Evolutionary conservation across 441 rosid species (phyloP).

Genomic region (Breynia disticha): DNA sequence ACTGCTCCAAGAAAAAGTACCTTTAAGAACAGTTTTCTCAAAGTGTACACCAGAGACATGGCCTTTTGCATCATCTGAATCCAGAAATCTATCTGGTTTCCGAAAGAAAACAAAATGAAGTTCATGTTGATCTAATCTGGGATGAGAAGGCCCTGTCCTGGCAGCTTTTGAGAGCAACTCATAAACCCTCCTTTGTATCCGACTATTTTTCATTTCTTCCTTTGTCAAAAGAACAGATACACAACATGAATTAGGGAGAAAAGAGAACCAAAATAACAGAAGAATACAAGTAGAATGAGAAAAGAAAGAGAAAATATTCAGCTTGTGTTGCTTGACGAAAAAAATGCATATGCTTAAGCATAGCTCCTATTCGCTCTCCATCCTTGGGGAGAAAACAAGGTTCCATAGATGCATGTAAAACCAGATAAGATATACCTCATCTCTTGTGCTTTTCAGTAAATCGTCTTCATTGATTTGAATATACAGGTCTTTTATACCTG

Average conservation of each 20-base stretch:
- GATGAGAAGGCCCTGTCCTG: slow-evolving; percentile 26
- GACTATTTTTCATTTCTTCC: slow-evolving; percentile 78
- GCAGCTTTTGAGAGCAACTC: slow-evolving; percentile 79
- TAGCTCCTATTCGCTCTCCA: too few species aligned
- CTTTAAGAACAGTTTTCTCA: slow-evolving; percentile 72
- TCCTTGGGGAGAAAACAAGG: too few species aligned
- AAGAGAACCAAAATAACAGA: neutral
- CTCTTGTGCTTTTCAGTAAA: slow-evolving; percentile 52
- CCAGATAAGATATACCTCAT: slow-evolving; percentile 51
- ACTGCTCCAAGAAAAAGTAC: slow-evolving; percentile 19
- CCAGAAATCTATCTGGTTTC: slow-evolving; percentile 62
- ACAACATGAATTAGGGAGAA: neutral
- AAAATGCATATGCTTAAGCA: too few species aligned
- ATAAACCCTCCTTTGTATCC: slow-evolving; percentile 64
- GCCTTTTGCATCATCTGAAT: slow-evolving; percentile 44
- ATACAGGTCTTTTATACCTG: slow-evolving; percentile 66
- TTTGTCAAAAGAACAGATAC: slow-evolving; percentile 27
- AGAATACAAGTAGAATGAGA: neutral
- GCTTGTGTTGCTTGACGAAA: too few species aligned
- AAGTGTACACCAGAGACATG: slow-evolving; percentile 61
- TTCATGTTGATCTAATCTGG: slow-evolving; percentile 53
- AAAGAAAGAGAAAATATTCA: too few species aligned
- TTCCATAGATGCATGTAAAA: neutral
- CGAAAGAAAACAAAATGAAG: slow-evolving; percentile 83
- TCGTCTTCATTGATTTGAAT: slow-evolving; percentile 53